Evolutionary conservation across 164 flowering plant species (phyloP).

Genomic region (Liriodendron chinense): DNA sequence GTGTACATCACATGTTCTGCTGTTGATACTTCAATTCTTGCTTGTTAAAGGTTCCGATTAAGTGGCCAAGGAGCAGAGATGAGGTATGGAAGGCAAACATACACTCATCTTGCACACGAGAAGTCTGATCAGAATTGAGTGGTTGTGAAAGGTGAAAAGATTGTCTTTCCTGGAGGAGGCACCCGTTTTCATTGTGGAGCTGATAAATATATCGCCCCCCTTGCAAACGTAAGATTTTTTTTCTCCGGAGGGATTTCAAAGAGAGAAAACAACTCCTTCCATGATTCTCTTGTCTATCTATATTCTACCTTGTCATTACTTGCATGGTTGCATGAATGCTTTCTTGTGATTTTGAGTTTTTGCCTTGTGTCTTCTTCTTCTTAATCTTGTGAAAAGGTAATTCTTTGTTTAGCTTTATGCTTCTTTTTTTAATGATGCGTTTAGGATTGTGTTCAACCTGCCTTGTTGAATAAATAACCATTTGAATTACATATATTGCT

Average conservation of each 20-base stretch:
- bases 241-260: neutral
- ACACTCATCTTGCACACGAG: slow-evolving; percentile 87
- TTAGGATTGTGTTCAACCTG: no score
- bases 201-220: slow-evolving; percentile 66
- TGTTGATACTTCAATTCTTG: neutral
- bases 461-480: no score
- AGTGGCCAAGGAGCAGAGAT: slow-evolving; percentile 94
- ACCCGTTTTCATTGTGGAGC: slow-evolving; percentile 94
- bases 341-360: neutral
- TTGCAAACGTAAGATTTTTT: slow-evolving; percentile 65
- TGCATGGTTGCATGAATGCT: neutral
- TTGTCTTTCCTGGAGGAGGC: slow-evolving; percentile 87
- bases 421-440: no score
- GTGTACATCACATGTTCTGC: neutral
- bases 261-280: no score
- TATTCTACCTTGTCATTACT: neutral
- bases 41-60: slow-evolving; percentile 60
- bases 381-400: neutral
- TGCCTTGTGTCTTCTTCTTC: no score
- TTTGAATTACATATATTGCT: no score
- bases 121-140: slow-evolving; percentile 95
- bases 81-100: slow-evolving; percentile 89
- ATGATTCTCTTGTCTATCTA: neutral
- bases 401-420: neutral
- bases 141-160: slow-evolving; percentile 87